Evolutionary conservation across 129 eudicot species (phyloP).

Genomic region (Saposhnikovia divaricata): DNA sequence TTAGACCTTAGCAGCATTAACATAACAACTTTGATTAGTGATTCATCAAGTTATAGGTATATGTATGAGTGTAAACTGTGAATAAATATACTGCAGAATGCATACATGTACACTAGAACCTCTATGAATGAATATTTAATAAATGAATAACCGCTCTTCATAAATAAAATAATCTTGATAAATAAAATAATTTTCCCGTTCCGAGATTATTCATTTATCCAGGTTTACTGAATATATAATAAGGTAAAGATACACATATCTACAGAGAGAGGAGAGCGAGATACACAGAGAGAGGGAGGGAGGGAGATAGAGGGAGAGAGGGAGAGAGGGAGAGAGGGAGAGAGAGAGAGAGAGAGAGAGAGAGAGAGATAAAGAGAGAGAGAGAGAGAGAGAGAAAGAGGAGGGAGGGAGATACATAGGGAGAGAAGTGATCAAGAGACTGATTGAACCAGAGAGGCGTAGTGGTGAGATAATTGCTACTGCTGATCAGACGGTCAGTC

Average conservation of each 20-base stretch:
- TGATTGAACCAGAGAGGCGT: constrained; percentile 83
- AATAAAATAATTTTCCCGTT: too few relatives aligned
- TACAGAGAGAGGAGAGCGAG: background rate
- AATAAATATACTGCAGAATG: too few relatives aligned
- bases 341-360: background rate
- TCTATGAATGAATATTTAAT: background rate
- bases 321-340: background rate
- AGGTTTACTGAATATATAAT: too few relatives aligned
- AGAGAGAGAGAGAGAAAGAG: too few relatives aligned
- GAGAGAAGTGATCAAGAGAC: constrained; percentile 90
- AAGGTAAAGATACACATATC: too few relatives aligned
- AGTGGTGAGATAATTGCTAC: constrained; percentile 42
- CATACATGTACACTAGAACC: too few relatives aligned
- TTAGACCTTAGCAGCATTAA: too few relatives aligned
- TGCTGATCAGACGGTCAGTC: constrained; percentile 20
- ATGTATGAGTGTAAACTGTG: background rate
- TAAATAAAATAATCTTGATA: too few relatives aligned
- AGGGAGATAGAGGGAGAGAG: background rate
- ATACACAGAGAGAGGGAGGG: background rate
- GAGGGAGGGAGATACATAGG: constrained; percentile 27
- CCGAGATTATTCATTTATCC: too few relatives aligned
- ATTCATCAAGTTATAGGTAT: background rate
- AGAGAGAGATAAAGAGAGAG: background rate
- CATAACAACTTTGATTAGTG: background rate
- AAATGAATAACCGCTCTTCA: too few relatives aligned